These are phyloP conservation scores for Forsythia suspensa DNA, from an alignment of 257 asterid genomes.

Conservation along the genomic window DNA sequence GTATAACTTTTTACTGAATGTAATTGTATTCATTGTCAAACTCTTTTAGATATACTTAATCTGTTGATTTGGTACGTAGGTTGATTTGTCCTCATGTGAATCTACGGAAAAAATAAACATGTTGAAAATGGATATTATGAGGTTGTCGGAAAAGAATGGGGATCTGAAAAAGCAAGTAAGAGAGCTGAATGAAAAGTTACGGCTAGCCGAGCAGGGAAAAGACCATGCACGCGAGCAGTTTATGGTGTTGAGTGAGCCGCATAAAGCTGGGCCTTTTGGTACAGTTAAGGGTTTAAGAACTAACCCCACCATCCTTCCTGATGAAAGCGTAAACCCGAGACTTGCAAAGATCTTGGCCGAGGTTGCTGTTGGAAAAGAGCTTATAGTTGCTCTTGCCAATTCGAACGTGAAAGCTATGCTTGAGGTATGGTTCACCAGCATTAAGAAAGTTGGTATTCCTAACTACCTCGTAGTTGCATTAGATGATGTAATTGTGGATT, in stretches of 20 bases:
- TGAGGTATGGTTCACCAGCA: conserved; percentile 61
- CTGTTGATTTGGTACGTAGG: conserved; percentile 40
- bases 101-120: conserved; percentile 41
- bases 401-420: conserved; percentile 66
- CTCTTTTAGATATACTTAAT: neutral
- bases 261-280: conserved; percentile 74
- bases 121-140: conserved; percentile 53
- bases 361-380: conserved; percentile 62
- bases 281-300: conserved; percentile 71
- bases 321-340: conserved; percentile 70
- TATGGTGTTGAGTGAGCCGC: conserved; percentile 45
- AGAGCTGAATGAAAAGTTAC: conserved; percentile 59
- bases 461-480: conserved; percentile 78
- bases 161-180: conserved; percentile 60
- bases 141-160: conserved; percentile 46
- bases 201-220: conserved; percentile 51
- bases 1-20: neutral
- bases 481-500: conserved; percentile 56
- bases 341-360: conserved; percentile 59
- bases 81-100: conserved; percentile 51
- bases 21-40: neutral
- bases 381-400: conserved; percentile 81
- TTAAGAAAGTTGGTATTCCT: conserved; percentile 59
- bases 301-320: conserved; percentile 63
- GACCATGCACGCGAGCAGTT: conserved; percentile 45